These are phyloP conservation scores for Fusarium caatingaense DNA, from an alignment of 2,329 filamentous ascomycete genomes.

Conservation along the genomic window DNA sequence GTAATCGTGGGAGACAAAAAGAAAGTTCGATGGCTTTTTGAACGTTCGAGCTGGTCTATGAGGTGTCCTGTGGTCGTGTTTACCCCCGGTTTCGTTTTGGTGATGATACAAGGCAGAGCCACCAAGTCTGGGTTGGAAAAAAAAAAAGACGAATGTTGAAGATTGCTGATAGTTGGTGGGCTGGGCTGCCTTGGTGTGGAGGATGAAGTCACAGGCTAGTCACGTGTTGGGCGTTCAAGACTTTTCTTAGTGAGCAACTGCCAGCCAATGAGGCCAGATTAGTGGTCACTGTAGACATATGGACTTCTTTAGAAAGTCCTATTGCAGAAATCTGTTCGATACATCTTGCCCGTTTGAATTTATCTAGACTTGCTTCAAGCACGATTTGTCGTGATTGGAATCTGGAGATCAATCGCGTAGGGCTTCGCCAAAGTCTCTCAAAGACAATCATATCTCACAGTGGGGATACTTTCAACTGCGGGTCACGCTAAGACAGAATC, in stretches of 20 bases:
- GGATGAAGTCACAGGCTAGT: constrained; percentile 47
- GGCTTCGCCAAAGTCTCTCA: neutral
- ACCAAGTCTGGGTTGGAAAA: constrained; percentile 19
- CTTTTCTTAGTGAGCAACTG: constrained; percentile 29
- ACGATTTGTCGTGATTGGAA: neutral
- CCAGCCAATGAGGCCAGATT: neutral
- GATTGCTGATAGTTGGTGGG: constrained; percentile 47
- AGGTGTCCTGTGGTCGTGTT: constrained; percentile 3
- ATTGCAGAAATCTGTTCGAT: neutral
- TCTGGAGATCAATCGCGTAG: neutral
- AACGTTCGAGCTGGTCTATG: constrained; percentile 10
- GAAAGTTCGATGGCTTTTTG: constrained; percentile 9
- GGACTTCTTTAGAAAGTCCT: neutral
- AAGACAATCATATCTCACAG: constrained; percentile 1
- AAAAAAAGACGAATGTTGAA: constrained; percentile 42
- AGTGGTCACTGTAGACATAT: neutral
- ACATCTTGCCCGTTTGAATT: neutral
- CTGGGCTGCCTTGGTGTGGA: constrained; percentile 43
- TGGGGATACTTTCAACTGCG: constrained; percentile 22
- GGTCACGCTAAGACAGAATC: constrained; percentile 19
- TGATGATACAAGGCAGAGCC: constrained; percentile 29
- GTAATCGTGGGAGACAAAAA: constrained; percentile 39
- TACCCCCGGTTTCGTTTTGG: constrained; percentile 22
- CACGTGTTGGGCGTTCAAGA: constrained; percentile 42
- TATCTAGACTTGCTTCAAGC: neutral